These are phyloP conservation scores for Phenoliferia sp. DNA, from an alignment of 1,284 basidiomycete genomes.

Conservation along the genomic window DNA sequence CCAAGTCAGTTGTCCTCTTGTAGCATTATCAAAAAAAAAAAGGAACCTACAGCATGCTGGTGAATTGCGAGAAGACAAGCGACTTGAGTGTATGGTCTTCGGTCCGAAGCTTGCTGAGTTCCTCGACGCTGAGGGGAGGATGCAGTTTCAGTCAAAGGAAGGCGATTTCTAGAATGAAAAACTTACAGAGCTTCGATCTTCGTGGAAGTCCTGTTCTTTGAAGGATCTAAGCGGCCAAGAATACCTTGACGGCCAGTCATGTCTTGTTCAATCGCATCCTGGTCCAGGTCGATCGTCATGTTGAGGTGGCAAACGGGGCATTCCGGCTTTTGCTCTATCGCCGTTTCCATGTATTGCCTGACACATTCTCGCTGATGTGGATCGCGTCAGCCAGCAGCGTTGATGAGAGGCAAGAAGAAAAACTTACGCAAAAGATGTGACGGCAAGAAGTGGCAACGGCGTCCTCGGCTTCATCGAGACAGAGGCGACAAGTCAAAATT, in stretches of 20 bases:
- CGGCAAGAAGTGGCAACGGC: conserved; percentile 82
- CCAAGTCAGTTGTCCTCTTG: no score
- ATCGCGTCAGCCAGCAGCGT: background rate
- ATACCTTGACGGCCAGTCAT: conserved; percentile 81
- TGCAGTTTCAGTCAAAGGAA: background rate
- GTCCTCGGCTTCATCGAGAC: conserved; percentile 94
- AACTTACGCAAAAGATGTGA: conserved; percentile 61
- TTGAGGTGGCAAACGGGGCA: conserved; percentile 94
- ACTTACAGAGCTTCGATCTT: conserved; percentile 84
- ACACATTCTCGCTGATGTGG: conserved; percentile 84
- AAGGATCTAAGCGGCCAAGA: conserved; percentile 79
- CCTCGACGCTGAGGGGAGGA: conserved; percentile 57
- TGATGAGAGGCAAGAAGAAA: conserved; percentile 6
- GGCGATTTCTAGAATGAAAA: background rate
- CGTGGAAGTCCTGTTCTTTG: conserved; percentile 86
- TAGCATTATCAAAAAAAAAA: conserved; percentile 42
- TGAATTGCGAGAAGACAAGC: conserved; percentile 92
- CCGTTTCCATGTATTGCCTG: conserved; percentile 78
- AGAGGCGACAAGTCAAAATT: conserved; percentile 69
- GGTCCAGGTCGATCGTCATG: conserved; percentile 91
- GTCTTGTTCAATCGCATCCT: conserved; percentile 79
- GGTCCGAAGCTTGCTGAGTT: conserved; percentile 73
- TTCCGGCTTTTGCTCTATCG: conserved; percentile 65
- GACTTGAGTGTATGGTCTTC: conserved; percentile 93
- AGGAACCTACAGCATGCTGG: conserved; percentile 62